Evolutionary conservation across 2,329 filamentous ascomycete species (phyloP), one percentile per base, ranked within the genome.

Genomic region (Aspergillus glaucus): DNA sequence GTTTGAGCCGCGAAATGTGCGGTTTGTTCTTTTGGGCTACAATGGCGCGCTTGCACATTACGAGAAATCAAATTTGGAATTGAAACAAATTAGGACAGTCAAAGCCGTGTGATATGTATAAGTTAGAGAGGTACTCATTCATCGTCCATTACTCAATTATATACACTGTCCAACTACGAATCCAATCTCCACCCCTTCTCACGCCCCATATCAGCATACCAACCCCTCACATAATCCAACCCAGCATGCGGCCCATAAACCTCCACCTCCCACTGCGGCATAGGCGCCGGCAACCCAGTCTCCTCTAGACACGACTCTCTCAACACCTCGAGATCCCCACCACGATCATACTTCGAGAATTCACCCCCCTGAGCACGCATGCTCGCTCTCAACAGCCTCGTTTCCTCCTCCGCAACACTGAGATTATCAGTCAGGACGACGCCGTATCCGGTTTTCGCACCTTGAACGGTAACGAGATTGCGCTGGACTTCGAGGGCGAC

Each of bases 401-500:
- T 77, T 8, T 65, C 66, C 9, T 37, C 50, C 41, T 60, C 52
- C 28, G 69, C 56, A n/a, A 76, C 69, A 0, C 51, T 58, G 42
- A 66, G 69, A 15, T 70, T 64, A 1, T 64, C 57, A 22, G 67
- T 57, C 2, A 77, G 64, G 3, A 75, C 63, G 19, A 77, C 75
- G 12, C 74, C 74, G 52, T 77, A 77, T 43, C 72, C 73, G 1
- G 51, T 52, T 1, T 57, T 58, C 10, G 74, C 75, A 4, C 74
- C 74, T 5, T 69, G 58, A 1, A 71, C 15, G 0, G 69, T 74
- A 14, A 77, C 73, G 17, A 76, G 65, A 36, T 67, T 67, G 28
- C 71, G 68, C 44, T 70, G 71, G 1, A 75, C 72, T 55, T 78
- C 75, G 8, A 69, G 56, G 1, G 73, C 73, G 8, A 78, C 75